Evolutionary conservation across 179 eudicot genomes (phyloP), one percentile per base, ranked within the genome.

Genomic region (Beta corolliflora): DNA sequence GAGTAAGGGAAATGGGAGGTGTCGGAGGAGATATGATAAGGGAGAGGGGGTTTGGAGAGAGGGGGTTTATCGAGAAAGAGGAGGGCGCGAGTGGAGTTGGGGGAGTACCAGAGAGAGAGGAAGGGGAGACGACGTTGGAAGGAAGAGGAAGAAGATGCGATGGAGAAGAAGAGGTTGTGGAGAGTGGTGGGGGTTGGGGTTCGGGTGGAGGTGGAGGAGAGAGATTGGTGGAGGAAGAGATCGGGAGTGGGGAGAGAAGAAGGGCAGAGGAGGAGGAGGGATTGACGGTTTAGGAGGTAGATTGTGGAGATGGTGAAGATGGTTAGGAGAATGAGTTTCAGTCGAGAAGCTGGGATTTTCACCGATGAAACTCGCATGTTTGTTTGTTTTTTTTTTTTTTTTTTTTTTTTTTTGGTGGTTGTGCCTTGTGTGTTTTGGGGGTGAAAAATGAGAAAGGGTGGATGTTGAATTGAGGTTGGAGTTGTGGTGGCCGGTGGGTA

Each of bases 61-160:
- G 77, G 45, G 64, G 87, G 81, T 60, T 60, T 81, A 13, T 94
- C 97, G 36, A 94, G 91, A 86, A 94, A 94, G 81, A 94, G 61
- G 83, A 85, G 48, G 18, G 90, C 87, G 71, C 86, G 86, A 61
- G 88, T 88, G 64, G 86, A 13, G 72, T 83, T 80, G 15, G 93
- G 87, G 78, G 48, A 18, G 85, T 81, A 78, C 96, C 94, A 91
- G 77, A 91, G 91, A 11, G 79, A 76, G 79, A 92, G 73, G 85
- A 75, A 85, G 60, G 89, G 86, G 54, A 45, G 16, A 61, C 94
- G 93, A 67, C 65, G 59, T 60, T 84, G 86, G 86, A 87, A 81
- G 76, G 92, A 89, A 54, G 72, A 64, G 69, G 89, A 73, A 36
- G 93, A 88, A 61, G 97, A 76, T 71, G 97, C 92, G 71, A 93